Conservation (phyloP, 495 filamentous ascomycete genomes). For the Glarea lozoyensis region DNA sequence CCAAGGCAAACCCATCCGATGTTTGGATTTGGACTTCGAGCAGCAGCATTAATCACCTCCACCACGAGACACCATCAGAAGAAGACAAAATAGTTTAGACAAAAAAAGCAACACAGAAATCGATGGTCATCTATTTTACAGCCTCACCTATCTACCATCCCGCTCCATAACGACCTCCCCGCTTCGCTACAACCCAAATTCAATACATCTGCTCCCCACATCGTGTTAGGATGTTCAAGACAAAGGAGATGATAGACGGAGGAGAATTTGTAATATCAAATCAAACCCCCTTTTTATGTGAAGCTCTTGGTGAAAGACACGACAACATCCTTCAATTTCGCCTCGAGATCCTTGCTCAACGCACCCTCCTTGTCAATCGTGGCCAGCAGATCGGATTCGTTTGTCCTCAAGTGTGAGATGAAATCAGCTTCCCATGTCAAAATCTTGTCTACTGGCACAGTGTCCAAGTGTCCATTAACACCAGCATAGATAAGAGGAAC, state of each 20-base stretch:
- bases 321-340: constrained; percentile 72
- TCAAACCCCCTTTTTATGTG: constrained; percentile 20
- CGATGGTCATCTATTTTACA: background rate
- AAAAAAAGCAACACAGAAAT: no score
- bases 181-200: background rate
- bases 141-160: background rate
- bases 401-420: constrained; percentile 81
- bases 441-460: constrained; percentile 23
- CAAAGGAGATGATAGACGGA: background rate
- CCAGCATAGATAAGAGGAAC: constrained; percentile 98
- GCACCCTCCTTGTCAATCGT: constrained; percentile 95
- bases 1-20: no score
- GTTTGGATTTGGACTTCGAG: no score
- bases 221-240: background rate
- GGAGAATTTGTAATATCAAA: background rate
- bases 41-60: no score
- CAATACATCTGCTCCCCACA: background rate
- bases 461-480: constrained; percentile 72
- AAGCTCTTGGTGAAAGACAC: constrained; percentile 89
- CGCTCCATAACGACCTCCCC: background rate
- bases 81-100: no score
- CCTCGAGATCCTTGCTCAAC: constrained; percentile 91
- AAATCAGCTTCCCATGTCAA: constrained; percentile 74
- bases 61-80: no score
- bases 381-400: constrained; percentile 72